Conservation (phyloP, 768 basidiomycete species). For the Postia placenta region DNA sequence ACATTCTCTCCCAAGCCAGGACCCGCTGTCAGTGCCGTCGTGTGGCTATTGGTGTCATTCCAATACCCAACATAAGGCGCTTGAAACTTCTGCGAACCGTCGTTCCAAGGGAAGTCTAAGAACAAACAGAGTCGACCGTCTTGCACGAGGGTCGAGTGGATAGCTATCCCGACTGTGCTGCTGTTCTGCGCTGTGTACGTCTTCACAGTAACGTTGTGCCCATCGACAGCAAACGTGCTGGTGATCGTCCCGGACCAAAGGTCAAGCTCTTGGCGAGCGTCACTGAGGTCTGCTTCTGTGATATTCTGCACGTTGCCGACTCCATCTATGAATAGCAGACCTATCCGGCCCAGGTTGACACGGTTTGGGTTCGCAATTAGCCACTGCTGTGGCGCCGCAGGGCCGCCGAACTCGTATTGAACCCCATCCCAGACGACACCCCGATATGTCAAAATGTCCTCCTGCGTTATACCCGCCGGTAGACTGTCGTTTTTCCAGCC, state of each 20-base stretch:
- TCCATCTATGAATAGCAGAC: slow-evolving; percentile 35
- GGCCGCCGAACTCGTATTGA: slow-evolving; percentile 46
- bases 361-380: slow-evolving; percentile 53
- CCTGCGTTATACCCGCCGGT: slow-evolving; percentile 35
- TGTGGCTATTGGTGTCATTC: slow-evolving; percentile 42
- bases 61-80: slow-evolving; percentile 54
- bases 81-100: slow-evolving; percentile 47
- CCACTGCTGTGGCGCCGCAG: slow-evolving; percentile 43
- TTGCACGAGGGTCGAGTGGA: slow-evolving; percentile 36
- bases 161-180: slow-evolving; percentile 34
- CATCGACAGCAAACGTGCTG: slow-evolving; percentile 37
- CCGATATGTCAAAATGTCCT: slow-evolving; percentile 39
- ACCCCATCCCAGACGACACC: slow-evolving; percentile 48
- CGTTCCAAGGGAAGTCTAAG: slow-evolving; percentile 58
- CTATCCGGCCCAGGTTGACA: slow-evolving; percentile 47
- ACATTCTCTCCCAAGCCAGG: slow-evolving; percentile 12
- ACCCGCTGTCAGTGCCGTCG: slow-evolving; percentile 29
- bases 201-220: slow-evolving; percentile 30
- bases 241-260: slow-evolving; percentile 50
- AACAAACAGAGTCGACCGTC: slow-evolving; percentile 38
- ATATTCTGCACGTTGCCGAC: slow-evolving; percentile 25
- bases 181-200: slow-evolving; percentile 34
- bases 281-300: slow-evolving; percentile 31
- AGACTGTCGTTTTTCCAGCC: slow-evolving; percentile 57
- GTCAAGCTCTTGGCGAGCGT: slow-evolving; percentile 38